Conservation (phyloP, 768 basidiomycete genomes). For the Hericium alpestre region DNA sequence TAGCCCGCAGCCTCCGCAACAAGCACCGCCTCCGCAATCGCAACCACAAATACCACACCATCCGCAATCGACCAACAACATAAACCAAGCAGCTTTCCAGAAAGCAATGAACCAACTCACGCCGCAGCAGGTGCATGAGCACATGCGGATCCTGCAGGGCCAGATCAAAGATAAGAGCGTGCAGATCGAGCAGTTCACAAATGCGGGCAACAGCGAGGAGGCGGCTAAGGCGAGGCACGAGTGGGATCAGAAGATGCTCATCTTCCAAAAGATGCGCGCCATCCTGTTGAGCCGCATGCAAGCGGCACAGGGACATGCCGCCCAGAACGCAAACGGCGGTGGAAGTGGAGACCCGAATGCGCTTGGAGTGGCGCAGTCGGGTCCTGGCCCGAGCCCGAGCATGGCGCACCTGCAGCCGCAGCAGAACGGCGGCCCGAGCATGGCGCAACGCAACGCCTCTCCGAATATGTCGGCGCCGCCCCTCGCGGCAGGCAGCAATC, state of each 20-base stretch:
- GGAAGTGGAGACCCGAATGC: too few species aligned
- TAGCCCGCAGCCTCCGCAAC: background rate
- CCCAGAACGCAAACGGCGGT: too few species aligned
- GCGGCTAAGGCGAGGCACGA: background rate
- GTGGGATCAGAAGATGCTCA: background rate
- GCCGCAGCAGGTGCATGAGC: background rate
- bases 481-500: too few species aligned
- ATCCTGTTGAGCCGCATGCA: background rate
- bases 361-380: background rate
- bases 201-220: background rate
- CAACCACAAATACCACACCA: background rate
- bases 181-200: background rate
- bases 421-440: background rate
- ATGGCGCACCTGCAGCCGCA: background rate
- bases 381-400: background rate
- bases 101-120: background rate
- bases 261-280: background rate
- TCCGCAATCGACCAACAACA: background rate
- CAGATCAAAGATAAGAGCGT: background rate
- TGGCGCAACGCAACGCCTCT: background rate
- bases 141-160: background rate
- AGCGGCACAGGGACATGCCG: background rate
- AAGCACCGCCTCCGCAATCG: background rate
- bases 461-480: too few species aligned
- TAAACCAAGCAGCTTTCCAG: background rate